Base-by-base conservation (phyloP, 2,329 filamentous ascomycete species). In the Colletotrichum destructivum region DNA sequence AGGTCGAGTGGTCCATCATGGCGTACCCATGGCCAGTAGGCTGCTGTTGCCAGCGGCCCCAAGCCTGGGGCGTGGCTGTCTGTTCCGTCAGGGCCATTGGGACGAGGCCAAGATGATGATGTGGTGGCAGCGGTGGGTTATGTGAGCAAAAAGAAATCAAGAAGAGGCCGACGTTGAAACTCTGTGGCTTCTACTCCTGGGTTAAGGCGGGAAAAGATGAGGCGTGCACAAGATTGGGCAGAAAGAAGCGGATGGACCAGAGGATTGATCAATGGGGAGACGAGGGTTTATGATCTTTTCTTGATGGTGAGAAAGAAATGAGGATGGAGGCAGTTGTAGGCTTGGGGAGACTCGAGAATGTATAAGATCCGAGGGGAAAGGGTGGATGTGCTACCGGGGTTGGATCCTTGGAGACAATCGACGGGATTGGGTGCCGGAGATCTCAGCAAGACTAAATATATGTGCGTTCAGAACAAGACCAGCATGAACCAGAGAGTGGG, bases 1-100 rank as follows among this genome's bases (percentile, higher is more conserved):
- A 81, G 31, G 80, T 77, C 21, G 83, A 80, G 35, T 82, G 76
- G 59, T 87, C 85, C 82, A 89, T 85, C 78, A 88, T 83, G 71
- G 77, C 73, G 75, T 87, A 89, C 47, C 87, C 85, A 31, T 77
- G 49, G 57, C 73, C 75, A 9, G 77, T 74, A 54, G 81, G 81
- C 55, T 88, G 84, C 52, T 88, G 80, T 74, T 84, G 80, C 86
- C 88, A 90, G 75, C 87, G 87, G 76, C 83, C 85, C 89, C 89
- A 91, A 81, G 80, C 82, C 64, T 84, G 81, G 74, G 82, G 77
- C 57, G 81, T 81, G 71, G 84, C 79, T 66, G 84, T 78, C 76
- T 86, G 83, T 77, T 84, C 81, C 68, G 84, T 82, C 76, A 88
- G 82, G 75, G 86, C 85, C 86, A 90, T 82, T 70, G 21, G 7